Evolutionary conservation across 2,329 filamentous ascomycete genomes (phyloP), one percentile per base, ranked within the genome.

Genomic region (Curvularia sp.): DNA sequence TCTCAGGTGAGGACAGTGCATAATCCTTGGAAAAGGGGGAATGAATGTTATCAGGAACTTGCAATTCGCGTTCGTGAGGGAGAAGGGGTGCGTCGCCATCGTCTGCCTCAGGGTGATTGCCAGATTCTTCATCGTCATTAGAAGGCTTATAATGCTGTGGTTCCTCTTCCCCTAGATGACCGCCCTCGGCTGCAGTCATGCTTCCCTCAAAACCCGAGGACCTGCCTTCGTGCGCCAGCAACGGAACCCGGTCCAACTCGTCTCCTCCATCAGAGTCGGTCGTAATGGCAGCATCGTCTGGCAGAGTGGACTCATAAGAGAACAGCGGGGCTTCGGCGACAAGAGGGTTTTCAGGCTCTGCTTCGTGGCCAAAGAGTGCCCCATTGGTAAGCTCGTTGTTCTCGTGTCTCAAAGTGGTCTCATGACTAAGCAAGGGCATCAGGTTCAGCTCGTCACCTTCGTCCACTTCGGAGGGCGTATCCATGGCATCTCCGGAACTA

Each of bases 201-300:
- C 65, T 63, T 53, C 34, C 45, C 48, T 53, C 60, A 43, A 58
- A 54, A 30, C 57, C 52, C 48, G 71, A 47, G 54, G 63, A 60
- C 4, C 59, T 60, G 53, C 73, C 72, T 60, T 80, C 78, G 38
- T 80, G 77, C 21, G 71, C 69, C 42, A 79, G 63, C 1, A 79
- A 68, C 19, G 77, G 78, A 19, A 68, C 63, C 8, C 66, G 56
- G 25, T 72, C 67, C 15, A 67, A 62, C 21, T 73, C 70, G 36
- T 71, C 51, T 28, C 28, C 67, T 9, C 65, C 57, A 2, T 65
- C 64, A 28, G 50, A 49, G 21, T 67, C 53, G 47, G 59, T 56
- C 12, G 47, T 41, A 18, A 49, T 27, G 2, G 47, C 41, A 39
- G 48, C 42, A 28, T 58, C 51, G 10, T 58, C 57, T n/a, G 57